Percentiles rank a stretch among this genome's conserved stretches.
These are phyloP conservation scores for Domatiomyces globalis DNA, from an alignment of 2,329 filamentous ascomycete genomes.

Conservation along the genomic window DNA sequence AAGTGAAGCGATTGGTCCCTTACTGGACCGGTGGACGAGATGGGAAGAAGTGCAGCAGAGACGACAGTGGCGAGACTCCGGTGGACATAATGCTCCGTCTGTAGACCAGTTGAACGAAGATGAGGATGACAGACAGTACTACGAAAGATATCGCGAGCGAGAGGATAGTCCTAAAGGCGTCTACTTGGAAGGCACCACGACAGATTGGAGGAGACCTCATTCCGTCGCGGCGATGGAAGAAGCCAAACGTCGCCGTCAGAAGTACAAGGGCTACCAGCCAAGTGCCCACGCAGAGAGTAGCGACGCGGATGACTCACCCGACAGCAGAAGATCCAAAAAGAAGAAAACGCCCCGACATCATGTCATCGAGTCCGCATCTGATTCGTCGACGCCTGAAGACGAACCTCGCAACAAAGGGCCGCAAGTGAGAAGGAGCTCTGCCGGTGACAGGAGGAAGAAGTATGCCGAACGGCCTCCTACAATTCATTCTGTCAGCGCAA, in stretches of 20 bases:
- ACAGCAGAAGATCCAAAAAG: constrained; percentile 8
- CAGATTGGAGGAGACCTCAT: constrained; percentile 25
- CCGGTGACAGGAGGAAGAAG: constrained; percentile 5
- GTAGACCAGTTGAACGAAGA: constrained; percentile 17
- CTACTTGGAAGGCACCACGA: constrained; percentile 24
- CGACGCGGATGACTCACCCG: constrained; percentile 21
- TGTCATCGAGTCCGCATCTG: constrained; percentile 14
- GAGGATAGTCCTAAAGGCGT: constrained; percentile 11
- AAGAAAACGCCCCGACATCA: constrained; percentile 10
- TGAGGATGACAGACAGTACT: constrained; percentile 12
- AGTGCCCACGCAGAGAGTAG: constrained; percentile 24
- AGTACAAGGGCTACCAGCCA: constrained; percentile 24
- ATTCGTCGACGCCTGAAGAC: constrained; percentile 13
- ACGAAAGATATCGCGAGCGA: constrained; percentile 19
- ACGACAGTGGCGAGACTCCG: constrained; percentile 7
- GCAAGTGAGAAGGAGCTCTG: not conserved
- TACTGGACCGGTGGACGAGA: constrained; percentile 22
- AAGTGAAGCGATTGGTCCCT: constrained; percentile 22
- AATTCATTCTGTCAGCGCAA: not conserved
- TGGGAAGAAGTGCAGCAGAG: constrained; percentile 15
- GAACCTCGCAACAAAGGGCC: constrained; percentile 8
- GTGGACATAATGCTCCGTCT: constrained; percentile 10
- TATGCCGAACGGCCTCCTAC: constrained; percentile 3
- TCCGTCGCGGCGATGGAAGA: constrained; percentile 25
- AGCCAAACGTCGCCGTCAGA: constrained; percentile 20